Evolutionary conservation across 2,329 filamentous ascomycete species (phyloP).

Genomic region (Pochonia chlamydosporia): DNA sequence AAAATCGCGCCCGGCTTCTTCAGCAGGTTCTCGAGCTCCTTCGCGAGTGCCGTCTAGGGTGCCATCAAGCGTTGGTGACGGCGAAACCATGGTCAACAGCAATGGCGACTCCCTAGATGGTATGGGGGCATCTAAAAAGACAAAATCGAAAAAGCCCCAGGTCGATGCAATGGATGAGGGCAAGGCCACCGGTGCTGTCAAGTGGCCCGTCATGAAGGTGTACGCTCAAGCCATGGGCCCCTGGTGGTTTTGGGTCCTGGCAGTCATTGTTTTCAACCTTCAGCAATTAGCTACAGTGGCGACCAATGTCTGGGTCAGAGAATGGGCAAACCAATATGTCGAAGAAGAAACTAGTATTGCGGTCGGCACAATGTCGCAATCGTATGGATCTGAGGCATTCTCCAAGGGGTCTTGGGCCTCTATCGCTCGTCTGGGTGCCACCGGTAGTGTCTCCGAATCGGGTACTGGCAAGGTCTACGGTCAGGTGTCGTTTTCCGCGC

Average conservation of each 20-base stretch:
- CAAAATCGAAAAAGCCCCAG: conserved; percentile 41
- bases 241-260: conserved; percentile 89
- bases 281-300: conserved; percentile 84
- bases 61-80: conserved; percentile 67
- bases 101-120: conserved; percentile 41
- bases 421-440: conserved; percentile 25
- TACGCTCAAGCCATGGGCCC: conserved; percentile 90
- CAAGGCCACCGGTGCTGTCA: conserved; percentile 82
- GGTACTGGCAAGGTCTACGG: conserved; percentile 5
- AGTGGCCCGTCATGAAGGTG: conserved; percentile 77
- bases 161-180: conserved; percentile 60
- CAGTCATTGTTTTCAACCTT: conserved; percentile 66
- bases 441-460: conserved; percentile 19
- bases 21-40: conserved; percentile 63
- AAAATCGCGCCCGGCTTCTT: conserved; percentile 65
- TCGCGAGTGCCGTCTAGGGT: conserved; percentile 75
- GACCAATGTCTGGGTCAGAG: conserved; percentile 88
- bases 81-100: conserved; percentile 49
- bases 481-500: conserved; percentile 14
- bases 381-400: conserved; percentile 20
- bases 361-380: conserved; percentile 14
- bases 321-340: conserved; percentile 90
- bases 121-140: conserved; percentile 40
- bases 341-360: conserved; percentile 22
- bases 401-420: conserved; percentile 28